phyloP scores from a whole-genome alignment of 129 eudicot species.

The Chrysanthemum makinoi region DNA sequence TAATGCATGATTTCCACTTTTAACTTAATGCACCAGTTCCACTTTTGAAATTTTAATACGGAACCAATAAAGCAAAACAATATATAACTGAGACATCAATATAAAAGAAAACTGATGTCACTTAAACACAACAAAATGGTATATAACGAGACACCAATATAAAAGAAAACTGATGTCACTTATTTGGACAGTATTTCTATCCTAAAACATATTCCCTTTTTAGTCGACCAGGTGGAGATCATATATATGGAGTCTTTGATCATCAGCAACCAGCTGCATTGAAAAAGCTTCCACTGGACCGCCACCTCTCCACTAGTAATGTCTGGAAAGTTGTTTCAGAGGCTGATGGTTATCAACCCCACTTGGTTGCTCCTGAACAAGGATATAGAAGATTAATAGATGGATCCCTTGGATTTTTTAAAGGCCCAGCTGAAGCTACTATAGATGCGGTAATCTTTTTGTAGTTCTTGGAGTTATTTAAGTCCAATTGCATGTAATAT shows the following conservation, averaged over 20 bases:
- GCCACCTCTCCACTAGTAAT: slow-evolving; percentile 83
- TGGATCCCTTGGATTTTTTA: slow-evolving; percentile 98
- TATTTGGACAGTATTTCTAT: neutral
- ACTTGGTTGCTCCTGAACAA: slow-evolving; percentile 97
- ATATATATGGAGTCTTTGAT: slow-evolving; percentile 93
- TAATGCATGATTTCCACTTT: slow-evolving; percentile 36
- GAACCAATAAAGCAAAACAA: neutral
- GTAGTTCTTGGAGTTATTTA: neutral
- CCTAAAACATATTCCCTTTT: slow-evolving; percentile 6
- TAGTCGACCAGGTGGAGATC: slow-evolving; percentile 98
- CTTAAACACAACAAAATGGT: neutral
- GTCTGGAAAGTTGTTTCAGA: slow-evolving; percentile 89
- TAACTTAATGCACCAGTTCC: slow-evolving; percentile 4
- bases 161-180: too few relatives aligned
- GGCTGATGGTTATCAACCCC: slow-evolving; percentile 99
- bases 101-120: too few relatives aligned
- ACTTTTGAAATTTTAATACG: slow-evolving; percentile 5
- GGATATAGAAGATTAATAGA: slow-evolving; percentile 97
- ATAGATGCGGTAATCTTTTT: slow-evolving; percentile 80
- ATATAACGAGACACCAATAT: neutral
- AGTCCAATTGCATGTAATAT: slow-evolving; percentile 9
- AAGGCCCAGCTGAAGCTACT: slow-evolving; percentile 98
- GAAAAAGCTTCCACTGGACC: slow-evolving; percentile 96
- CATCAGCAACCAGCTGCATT: slow-evolving; percentile 97
- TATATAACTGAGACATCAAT: neutral